Conservation (phyloP, 345 rosid genomes). For the Eucalyptus coolabah region DNA sequence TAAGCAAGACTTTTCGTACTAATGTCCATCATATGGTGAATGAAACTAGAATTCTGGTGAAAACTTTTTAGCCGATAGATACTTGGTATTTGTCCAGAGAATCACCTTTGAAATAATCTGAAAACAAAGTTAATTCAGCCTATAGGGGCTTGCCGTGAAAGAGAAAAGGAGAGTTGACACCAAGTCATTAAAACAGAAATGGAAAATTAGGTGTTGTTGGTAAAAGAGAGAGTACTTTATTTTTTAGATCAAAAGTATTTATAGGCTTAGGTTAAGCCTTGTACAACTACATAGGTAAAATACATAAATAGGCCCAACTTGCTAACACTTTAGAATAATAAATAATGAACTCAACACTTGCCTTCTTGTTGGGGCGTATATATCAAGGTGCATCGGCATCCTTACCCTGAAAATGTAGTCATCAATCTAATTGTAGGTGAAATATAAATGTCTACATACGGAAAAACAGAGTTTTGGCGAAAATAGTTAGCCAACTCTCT, state of each 20-base stretch:
- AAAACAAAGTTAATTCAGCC: background rate
- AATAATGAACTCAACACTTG: no score
- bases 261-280: background rate
- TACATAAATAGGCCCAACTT: background rate
- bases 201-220: background rate
- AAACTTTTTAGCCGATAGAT: background rate
- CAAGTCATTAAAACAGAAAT: background rate
- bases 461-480: background rate
- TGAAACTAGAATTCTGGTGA: background rate
- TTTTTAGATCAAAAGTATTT: background rate
- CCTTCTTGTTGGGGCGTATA: no score
- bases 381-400: background rate
- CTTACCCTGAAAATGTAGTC: background rate
- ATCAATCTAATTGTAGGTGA: background rate
- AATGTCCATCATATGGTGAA: background rate
- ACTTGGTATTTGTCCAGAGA: background rate
- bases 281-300: background rate
- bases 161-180: background rate
- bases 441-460: background rate
- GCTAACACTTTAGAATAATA: background rate
- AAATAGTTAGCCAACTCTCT: background rate
- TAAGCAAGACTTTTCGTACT: background rate
- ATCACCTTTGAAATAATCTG: background rate
- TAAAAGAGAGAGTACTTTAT: background rate
- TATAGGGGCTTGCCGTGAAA: background rate